Evolutionary conservation across 2,329 filamentous ascomycete genomes (phyloP), one percentile per base, ranked within the genome.

Genomic region (Diaporthe sp.): DNA sequence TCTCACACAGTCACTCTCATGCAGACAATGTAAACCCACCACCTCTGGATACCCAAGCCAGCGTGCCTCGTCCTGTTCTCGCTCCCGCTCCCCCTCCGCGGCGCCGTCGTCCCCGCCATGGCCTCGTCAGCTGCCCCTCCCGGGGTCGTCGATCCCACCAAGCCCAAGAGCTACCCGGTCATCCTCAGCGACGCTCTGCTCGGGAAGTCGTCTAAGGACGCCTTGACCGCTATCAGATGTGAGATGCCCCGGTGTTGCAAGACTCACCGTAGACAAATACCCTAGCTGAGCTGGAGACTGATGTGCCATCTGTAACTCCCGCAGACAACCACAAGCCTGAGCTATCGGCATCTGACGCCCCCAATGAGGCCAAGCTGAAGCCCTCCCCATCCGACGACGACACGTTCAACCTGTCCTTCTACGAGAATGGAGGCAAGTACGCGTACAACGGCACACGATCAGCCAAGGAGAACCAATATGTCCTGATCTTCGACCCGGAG

Each of bases 401-500:
- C 73, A 87, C 89, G n/a, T 91, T 89, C 81, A 88, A 91, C 76
- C 84, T 92, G 64, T 84, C 85, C 58, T 90, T 89, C 77, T 85
- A 84, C 73, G 89, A 91, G 76, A 86, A 87, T 70, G 87, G 87
- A 76, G 87, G 87, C 71, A 88, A 88, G 72, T 92, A 93, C 79
- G 85, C 88, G 40, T 93, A 91, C 80, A 87, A 88, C 58, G 92
- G 92, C 75, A 87, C 87, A 2, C 87, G 91, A 6, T 40, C 74
- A 70, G 88, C 87, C 72, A 88, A 86, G 33, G 86, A 89, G 73
- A 86, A 85, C 72, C 88, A 92, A 80, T 92, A 90, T 80, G 89
- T 92, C 50, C 88, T 97, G 69, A 89, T 96, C 74, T 97, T 96
- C 80, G 94, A 97, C 82, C 88, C 92, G 12, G 86, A 88, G 25